phyloP scores from a whole-genome alignment of 805 yeast genomes.

The Wickerhamiella slavikovae region DNA sequence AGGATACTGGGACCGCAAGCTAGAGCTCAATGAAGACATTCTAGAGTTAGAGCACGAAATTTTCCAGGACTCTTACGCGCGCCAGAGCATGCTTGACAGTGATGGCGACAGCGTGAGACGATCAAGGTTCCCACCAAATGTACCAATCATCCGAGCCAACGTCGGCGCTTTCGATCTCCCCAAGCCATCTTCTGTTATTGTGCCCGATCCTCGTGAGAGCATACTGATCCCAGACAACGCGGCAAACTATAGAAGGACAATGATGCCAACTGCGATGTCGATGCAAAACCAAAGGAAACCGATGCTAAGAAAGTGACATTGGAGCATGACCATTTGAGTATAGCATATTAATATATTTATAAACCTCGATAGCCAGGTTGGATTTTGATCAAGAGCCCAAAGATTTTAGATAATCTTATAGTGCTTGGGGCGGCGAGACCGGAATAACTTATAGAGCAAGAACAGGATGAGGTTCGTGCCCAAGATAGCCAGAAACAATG shows the following conservation, averaged over 20 bases:
- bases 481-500: too few species aligned
- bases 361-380: background rate
- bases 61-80: conserved; percentile 10
- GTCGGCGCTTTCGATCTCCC: conserved; percentile 11
- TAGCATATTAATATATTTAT: background rate
- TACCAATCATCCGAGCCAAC: conserved; percentile 9
- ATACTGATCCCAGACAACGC: too few species aligned
- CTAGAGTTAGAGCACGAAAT: conserved; percentile 9
- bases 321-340: too few species aligned
- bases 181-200: conserved; percentile 9
- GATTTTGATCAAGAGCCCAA: too few species aligned
- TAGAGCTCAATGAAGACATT: conserved; percentile 7
- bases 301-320: too few species aligned
- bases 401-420: too few species aligned
- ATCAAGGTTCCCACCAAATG: conserved; percentile 5
- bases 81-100: conserved; percentile 8
- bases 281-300: too few species aligned
- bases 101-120: conserved; percentile 8
- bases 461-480: too few species aligned
- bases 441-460: too few species aligned
- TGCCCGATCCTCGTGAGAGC: conserved; percentile 13
- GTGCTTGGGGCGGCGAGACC: too few species aligned
- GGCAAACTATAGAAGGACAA: too few species aligned
- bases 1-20: conserved; percentile 15
- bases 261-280: too few species aligned